Evolutionary conservation across 169 alveolate species (phyloP).

Genomic region (Plasmodium coatneyi): DNA sequence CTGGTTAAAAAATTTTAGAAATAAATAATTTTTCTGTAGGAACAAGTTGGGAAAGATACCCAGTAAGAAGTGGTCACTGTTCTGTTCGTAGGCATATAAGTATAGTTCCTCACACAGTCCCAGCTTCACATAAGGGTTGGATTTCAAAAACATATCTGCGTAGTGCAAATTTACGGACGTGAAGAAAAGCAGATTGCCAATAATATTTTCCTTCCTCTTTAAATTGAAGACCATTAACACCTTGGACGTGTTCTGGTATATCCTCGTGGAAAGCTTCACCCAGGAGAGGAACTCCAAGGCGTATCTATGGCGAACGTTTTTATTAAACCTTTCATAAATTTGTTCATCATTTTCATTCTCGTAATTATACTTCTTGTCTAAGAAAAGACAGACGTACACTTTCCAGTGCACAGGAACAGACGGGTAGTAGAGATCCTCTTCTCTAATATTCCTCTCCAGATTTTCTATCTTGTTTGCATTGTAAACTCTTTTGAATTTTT

Average conservation of each 20-base stretch:
- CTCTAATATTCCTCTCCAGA: constrained; percentile 76
- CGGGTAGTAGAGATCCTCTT: constrained; percentile 75
- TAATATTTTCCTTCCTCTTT: constrained; percentile 34
- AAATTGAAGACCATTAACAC: constrained; percentile 54
- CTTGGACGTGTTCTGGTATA: constrained; percentile 69
- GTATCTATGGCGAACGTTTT: constrained; percentile 61
- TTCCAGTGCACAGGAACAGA: constrained; percentile 79
- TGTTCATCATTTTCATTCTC: constrained; percentile 24
- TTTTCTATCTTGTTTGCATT: constrained; percentile 60
- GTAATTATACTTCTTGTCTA: constrained; percentile 64
- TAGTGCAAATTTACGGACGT: constrained; percentile 77
- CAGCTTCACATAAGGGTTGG: constrained; percentile 74
- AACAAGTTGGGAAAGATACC: constrained; percentile 66
- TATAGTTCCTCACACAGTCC: constrained; percentile 75
- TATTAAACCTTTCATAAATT: constrained; percentile 52
- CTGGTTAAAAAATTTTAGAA: constrained; percentile 30
- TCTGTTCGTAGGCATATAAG: constrained; percentile 49
- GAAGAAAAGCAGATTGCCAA: constrained; percentile 73
- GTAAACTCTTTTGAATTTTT: constrained; percentile 26
- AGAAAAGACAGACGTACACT: constrained; percentile 64
- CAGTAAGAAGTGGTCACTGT: constrained; percentile 73
- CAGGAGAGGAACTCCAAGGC: constrained; percentile 68
- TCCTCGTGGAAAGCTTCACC: constrained; percentile 78
- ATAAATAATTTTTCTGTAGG: constrained; percentile 29
- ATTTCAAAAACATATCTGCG: constrained; percentile 68